Conservation (phyloP, 805 yeast genomes). For the Lipomyces yamanashiensis region DNA sequence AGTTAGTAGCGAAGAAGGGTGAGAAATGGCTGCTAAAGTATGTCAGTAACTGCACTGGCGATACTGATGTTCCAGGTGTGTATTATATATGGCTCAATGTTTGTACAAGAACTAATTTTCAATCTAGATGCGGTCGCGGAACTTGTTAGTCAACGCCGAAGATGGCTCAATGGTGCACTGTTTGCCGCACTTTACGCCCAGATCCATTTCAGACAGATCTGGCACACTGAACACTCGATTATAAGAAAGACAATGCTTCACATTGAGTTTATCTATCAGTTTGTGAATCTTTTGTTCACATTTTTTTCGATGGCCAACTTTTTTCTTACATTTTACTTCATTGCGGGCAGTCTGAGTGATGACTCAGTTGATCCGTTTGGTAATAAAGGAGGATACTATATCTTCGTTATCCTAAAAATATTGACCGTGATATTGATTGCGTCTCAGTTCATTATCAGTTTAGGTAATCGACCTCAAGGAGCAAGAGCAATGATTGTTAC, state of each 20-base stretch:
- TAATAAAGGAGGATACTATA: conserved; percentile 67
- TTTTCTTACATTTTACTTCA: conserved; percentile 84
- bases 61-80: conserved; percentile 87
- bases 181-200: conserved; percentile 91
- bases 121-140: conserved; percentile 62
- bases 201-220: conserved; percentile 73
- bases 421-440: conserved; percentile 78
- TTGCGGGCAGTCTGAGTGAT: conserved; percentile 77
- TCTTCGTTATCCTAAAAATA: conserved; percentile 84
- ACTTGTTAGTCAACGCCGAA: conserved; percentile 85
- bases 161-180: conserved; percentile 97
- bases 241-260: conserved; percentile 72
- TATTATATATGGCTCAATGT: background rate
- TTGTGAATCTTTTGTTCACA: conserved; percentile 73
- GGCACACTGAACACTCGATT: conserved; percentile 73
- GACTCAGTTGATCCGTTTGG: conserved; percentile 42
- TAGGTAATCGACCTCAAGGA: conserved; percentile 94
- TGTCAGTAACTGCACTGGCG: conserved; percentile 86
- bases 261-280: conserved; percentile 79
- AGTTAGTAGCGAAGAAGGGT: conserved; percentile 81
- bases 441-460: conserved; percentile 83
- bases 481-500: conserved; percentile 76
- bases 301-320: conserved; percentile 94
- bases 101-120: background rate
- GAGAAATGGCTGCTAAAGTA: conserved; percentile 80